Percentiles rank a stretch among this genome's conserved stretches.
phyloP scores from a whole-genome alignment of 2,329 filamentous ascomycete species.

The Xylaria arbuscula region DNA sequence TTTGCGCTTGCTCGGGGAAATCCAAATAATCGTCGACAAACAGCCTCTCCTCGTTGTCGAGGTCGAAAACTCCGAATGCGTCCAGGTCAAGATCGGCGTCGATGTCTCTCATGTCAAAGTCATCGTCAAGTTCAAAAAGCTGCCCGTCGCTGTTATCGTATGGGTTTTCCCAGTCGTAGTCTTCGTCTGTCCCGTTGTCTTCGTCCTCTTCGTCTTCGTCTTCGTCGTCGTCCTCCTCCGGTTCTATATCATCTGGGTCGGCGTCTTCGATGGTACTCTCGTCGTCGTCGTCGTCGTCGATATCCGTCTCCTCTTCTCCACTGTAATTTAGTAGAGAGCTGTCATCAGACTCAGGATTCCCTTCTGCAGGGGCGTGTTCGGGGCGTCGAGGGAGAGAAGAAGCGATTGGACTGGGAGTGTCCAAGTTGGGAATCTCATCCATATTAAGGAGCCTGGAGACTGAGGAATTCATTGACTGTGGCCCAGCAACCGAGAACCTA shows the following conservation, averaged over 20 bases:
- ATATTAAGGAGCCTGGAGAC: slow-evolving; percentile 31
- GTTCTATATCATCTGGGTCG: background rate
- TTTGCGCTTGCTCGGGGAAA: slow-evolving; percentile 19
- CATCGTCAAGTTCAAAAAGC: slow-evolving; percentile 19
- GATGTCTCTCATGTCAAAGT: slow-evolving; percentile 30
- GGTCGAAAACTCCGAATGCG: slow-evolving; percentile 22
- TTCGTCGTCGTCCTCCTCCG: background rate
- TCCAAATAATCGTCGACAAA: slow-evolving; percentile 36
- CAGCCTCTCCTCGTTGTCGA: slow-evolving; percentile 25
- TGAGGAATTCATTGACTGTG: slow-evolving; percentile 1
- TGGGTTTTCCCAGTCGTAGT: slow-evolving; percentile 6
- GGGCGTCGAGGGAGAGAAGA: slow-evolving; percentile 3
- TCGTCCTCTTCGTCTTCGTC: slow-evolving; percentile 19
- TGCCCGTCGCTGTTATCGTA: too few species aligned
- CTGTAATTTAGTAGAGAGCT: slow-evolving; percentile 16
- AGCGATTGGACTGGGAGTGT: slow-evolving; percentile 18
- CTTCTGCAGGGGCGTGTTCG: slow-evolving; percentile 22
- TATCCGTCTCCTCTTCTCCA: slow-evolving; percentile 12
- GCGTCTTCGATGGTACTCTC: background rate
- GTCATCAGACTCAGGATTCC: background rate
- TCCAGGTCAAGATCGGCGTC: slow-evolving; percentile 31
- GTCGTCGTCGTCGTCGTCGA: background rate
- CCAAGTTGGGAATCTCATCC: slow-evolving; percentile 43
- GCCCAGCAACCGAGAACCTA: background rate
- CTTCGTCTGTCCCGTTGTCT: slow-evolving; percentile 11